Evolutionary conservation across 495 filamentous ascomycete species (phyloP).

Genomic region (Annulohypoxylon maeteangense): DNA sequence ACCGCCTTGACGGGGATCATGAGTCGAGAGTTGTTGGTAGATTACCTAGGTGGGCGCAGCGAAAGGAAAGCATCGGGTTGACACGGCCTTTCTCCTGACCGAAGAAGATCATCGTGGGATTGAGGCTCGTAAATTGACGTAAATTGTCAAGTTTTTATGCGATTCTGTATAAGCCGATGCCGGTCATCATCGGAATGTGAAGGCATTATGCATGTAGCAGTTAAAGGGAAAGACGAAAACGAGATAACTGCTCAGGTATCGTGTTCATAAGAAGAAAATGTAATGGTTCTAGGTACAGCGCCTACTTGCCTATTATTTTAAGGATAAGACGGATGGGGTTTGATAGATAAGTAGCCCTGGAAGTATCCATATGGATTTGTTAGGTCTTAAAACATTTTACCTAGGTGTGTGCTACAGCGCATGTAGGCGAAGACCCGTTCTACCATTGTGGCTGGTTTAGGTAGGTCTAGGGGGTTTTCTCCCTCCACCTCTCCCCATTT

Average conservation of each 20-base stretch:
- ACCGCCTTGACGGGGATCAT: conserved; percentile 24
- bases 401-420: not conserved
- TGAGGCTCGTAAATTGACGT: not conserved
- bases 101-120: conserved; percentile 13
- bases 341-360: too few relatives aligned
- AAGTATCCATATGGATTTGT: not conserved
- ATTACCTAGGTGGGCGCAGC: not conserved
- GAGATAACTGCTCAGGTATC: not conserved
- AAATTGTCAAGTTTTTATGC: not conserved
- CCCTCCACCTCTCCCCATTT: not conserved
- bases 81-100: conserved; percentile 23
- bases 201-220: not conserved
- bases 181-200: conserved; percentile 18
- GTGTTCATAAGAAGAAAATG: conserved; percentile 1
- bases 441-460: conserved; percentile 19
- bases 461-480: conserved; percentile 10
- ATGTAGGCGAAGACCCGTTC: not conserved
- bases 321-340: not conserved
- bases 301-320: too few relatives aligned
- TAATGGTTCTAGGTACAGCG: not conserved
- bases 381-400: not conserved
- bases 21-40: conserved; percentile 18
- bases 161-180: conserved; percentile 9
- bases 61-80: conserved; percentile 34
- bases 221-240: not conserved